phyloP scores from a whole-genome alignment of 2,329 filamentous ascomycete species.

The Colletotrichum brevisporum region DNA sequence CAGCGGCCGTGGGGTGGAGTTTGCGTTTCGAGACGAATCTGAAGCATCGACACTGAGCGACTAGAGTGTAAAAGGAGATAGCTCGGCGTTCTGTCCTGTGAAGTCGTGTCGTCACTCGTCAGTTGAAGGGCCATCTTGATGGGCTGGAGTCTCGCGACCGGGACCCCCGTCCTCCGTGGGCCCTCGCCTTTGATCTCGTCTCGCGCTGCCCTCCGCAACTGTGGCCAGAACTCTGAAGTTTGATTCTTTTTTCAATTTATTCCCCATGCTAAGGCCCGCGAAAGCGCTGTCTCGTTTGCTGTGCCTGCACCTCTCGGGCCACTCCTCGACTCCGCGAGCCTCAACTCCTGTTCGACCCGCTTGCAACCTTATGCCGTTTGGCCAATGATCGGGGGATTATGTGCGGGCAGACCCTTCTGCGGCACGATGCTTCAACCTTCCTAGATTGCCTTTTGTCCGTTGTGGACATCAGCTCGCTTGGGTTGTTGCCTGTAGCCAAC shows the following conservation, averaged over 20 bases:
- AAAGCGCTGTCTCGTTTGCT: not conserved
- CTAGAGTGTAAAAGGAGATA: not conserved
- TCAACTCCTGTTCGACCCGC: conserved; percentile 37
- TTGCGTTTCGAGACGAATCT: conserved; percentile 38
- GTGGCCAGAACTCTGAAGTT: conserved; percentile 1
- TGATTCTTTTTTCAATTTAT: not conserved
- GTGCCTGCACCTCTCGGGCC: not conserved
- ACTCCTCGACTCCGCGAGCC: not conserved
- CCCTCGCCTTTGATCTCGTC: conserved; percentile 13
- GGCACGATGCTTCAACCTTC: conserved; percentile 15
- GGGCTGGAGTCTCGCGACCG: conserved; percentile 19
- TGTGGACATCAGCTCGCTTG: too few relatives aligned
- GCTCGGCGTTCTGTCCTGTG: not conserved
- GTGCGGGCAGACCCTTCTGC: conserved; percentile 4
- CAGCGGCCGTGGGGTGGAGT: conserved; percentile 7
- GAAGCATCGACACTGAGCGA: conserved; percentile 39
- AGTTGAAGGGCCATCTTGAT: too few relatives aligned
- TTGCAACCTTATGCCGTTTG: conserved; percentile 21
- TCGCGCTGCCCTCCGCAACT: conserved; percentile 28
- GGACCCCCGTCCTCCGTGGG: conserved; percentile 10
- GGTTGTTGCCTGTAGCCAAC: too few relatives aligned
- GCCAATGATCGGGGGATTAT: conserved; percentile 2
- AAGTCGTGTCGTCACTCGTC: conserved; percentile 23
- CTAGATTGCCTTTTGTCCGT: not conserved
- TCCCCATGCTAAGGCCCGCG: not conserved